These are phyloP conservation scores for Trichoderma sp. DNA, from an alignment of 2,329 filamentous ascomycete genomes.

Conservation along the genomic window DNA sequence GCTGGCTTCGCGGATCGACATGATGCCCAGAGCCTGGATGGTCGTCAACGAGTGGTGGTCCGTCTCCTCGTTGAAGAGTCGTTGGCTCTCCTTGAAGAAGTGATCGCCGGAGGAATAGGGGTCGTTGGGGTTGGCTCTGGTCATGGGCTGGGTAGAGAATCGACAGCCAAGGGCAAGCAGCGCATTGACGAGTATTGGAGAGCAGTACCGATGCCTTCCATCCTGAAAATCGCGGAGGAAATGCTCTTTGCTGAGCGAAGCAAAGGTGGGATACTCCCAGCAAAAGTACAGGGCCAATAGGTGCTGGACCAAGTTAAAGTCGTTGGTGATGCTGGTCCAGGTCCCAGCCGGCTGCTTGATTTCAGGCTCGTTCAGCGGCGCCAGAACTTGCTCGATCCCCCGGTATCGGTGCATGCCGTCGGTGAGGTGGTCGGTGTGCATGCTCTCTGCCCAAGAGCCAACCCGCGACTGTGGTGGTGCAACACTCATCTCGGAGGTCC, in stretches of 20 bases:
- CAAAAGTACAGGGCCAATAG: constrained; percentile 68
- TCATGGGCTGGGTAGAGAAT: constrained; percentile 63
- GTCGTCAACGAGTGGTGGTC: constrained; percentile 65
- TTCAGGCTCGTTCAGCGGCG: constrained; percentile 44
- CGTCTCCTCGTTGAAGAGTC: constrained; percentile 56
- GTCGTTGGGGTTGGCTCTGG: constrained; percentile 60
- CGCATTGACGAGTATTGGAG: constrained; percentile 63
- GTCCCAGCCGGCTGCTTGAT: constrained; percentile 42
- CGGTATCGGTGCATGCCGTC: constrained; percentile 37
- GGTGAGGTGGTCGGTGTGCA: constrained; percentile 35
- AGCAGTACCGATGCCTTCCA: constrained; percentile 64
- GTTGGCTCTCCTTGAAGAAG: constrained; percentile 68
- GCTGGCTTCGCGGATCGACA: constrained; percentile 73
- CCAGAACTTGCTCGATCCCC: constrained; percentile 49
- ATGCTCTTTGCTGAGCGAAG: constrained; percentile 68
- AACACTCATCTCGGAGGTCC: constrained; percentile 40
- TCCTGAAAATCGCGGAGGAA: constrained; percentile 65
- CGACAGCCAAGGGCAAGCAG: constrained; percentile 65
- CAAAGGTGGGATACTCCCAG: constrained; percentile 74
- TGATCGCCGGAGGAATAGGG: constrained; percentile 67
- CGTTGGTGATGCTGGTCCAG: constrained; percentile 63
- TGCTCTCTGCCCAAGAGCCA: constrained; percentile 50
- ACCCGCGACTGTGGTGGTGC: constrained; percentile 46
- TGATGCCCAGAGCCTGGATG: constrained; percentile 71
- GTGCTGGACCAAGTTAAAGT: constrained; percentile 59